Conservation (phyloP, 345 rosid species). For the Syzygium aromaticum region DNA sequence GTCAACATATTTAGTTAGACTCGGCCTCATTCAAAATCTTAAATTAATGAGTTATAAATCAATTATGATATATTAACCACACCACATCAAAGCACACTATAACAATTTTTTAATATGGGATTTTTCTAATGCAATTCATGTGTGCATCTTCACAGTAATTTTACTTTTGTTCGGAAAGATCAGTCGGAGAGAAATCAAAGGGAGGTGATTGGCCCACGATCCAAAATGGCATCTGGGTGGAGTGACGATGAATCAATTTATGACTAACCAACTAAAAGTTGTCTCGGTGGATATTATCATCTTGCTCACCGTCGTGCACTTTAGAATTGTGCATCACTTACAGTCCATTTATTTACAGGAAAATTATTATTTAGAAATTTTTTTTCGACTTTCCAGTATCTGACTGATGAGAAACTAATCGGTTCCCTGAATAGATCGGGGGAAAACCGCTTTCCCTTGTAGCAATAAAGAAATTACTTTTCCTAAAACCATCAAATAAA, state of each 20-base stretch:
- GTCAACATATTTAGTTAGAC: accelerated
- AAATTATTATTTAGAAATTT: not conserved
- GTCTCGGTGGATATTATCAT: too few relatives aligned
- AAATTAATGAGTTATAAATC: not conserved
- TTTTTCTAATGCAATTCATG: not conserved
- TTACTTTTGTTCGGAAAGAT: not conserved
- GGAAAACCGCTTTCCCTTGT: not conserved
- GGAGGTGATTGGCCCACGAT: too few relatives aligned
- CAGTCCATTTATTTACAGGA: not conserved
- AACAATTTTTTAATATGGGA: too few relatives aligned
- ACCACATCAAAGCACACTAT: not conserved
- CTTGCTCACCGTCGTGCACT: not conserved
- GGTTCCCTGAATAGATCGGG: too few relatives aligned
- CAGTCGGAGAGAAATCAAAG: accelerated
- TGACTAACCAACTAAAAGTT: not conserved
- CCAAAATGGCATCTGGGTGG: not conserved
- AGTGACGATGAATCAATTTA: not conserved
- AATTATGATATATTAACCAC: not conserved
- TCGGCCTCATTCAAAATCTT: not conserved
- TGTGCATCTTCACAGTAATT: not conserved
- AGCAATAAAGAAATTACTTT: not conserved
- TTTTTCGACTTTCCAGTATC: not conserved
- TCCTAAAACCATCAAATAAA: accelerated
- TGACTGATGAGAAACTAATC: not conserved
- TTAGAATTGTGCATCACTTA: not conserved